Percentiles rank a stretch among this genome's conserved stretches.
phyloP scores from a whole-genome alignment of 305 asterid species.

The Fraxinus floribunda region DNA sequence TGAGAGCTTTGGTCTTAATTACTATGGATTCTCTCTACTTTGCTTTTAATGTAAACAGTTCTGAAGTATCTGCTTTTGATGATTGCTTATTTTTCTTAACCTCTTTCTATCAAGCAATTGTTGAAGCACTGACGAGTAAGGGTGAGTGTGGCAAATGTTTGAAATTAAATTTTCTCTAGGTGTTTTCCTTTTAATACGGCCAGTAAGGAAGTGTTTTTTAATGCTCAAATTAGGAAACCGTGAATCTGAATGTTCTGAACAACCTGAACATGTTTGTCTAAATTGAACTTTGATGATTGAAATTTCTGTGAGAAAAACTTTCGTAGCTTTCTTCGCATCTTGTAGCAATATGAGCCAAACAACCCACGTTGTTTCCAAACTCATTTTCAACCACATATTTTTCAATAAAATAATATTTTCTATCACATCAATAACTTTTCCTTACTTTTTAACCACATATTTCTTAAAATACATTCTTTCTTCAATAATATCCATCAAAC shows the following conservation, averaged over 20 bases:
- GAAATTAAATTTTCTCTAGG: background rate
- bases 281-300: background rate
- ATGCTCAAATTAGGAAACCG: background rate
- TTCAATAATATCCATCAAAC: no score
- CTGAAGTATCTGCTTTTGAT: background rate
- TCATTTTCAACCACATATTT: no score
- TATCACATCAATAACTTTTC: no score
- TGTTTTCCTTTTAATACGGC: background rate
- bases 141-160: background rate
- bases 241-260: background rate
- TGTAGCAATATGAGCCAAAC: slow-evolving; percentile 2
- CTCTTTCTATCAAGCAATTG: background rate
- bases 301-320: background rate
- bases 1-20: slow-evolving; percentile 8
- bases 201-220: background rate
- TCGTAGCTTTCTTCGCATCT: slow-evolving; percentile 7
- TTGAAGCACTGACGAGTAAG: background rate
- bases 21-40: background rate
- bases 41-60: background rate
- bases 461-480: no score
- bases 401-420: no score
- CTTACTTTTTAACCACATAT: no score
- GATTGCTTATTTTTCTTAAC: background rate
- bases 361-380: no score
- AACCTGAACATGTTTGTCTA: background rate